Evolutionary conservation across 2,329 filamentous ascomycete genomes (phyloP), one percentile per base, ranked within the genome.

Genomic region (Neofusicoccum parvum): DNA sequence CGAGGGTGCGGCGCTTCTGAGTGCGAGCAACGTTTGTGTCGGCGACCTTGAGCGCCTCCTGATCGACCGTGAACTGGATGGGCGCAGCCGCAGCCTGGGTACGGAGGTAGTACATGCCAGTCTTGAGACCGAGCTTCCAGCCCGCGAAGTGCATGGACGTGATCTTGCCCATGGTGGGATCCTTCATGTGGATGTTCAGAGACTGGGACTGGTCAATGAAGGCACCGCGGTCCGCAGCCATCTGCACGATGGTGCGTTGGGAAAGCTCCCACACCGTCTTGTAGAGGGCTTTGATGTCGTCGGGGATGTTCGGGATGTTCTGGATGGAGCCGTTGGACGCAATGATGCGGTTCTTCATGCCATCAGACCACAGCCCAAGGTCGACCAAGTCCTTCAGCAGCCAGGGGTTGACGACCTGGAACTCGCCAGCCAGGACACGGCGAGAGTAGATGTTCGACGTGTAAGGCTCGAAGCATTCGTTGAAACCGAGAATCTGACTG

Each of bases 261-360:
- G 92, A 96, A 74, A 99, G 97, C 79, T 99, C 95, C 95, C 95
- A 99, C 23, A 99, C 95, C 3, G 95, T 99, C 89, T 99, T 99
- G 88, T 99, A 99, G 6, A 99, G 87, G 45, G 90, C 89, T 85
- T 99, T 99, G 85, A 96, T 91, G 72, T 99, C 95, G 37, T 91
- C 88, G 14, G 95, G 94, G 69, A 99, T 97, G 81, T 96, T 98
- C 76, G 94, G 92, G 69, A 99, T 94, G 80, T 95, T 94, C 80
- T 98, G 95, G 65, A 99, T 91, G 20, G 94, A 98, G 70, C 95
- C 95, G 71, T 92, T 92, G 68, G 97, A 94, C 66, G 95, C 91
- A 75, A 99, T 99, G 85, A 99, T 99, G 73, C 95, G 93, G 86
- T 99, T 99, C 90, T 99, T 99, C 95, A 99, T 99, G 83, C 93